phyloP scores from a whole-genome alignment of 2,329 filamentous ascomycete genomes.

The Colletotrichum tropicicola region DNA sequence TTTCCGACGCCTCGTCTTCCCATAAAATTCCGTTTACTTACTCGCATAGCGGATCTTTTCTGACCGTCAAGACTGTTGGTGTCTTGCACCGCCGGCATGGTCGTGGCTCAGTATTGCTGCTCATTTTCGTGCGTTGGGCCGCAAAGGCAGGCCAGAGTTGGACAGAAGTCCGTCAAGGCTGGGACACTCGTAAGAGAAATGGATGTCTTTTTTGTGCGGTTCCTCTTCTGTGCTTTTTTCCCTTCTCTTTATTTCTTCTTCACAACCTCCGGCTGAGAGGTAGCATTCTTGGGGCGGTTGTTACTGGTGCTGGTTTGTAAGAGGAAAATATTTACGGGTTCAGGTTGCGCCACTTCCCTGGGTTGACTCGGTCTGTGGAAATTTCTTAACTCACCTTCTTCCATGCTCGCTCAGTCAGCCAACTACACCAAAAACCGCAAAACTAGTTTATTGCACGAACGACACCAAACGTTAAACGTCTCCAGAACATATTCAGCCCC shows the following conservation, averaged over 20 bases:
- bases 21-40: constrained; percentile 26
- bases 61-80: constrained; percentile 31
- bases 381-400: too few species aligned
- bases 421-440: too few species aligned
- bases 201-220: too few species aligned
- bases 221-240: too few species aligned
- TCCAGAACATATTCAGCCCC: too few species aligned
- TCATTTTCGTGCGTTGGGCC: constrained; percentile 13
- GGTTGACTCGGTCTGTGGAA: not conserved
- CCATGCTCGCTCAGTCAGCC: too few species aligned
- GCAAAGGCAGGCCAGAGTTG: not conserved
- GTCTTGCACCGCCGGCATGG: constrained; percentile 35
- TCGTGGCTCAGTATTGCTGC: constrained; percentile 7
- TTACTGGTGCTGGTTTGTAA: too few species aligned
- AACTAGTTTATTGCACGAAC: too few species aligned
- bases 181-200: not conserved
- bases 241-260: too few species aligned
- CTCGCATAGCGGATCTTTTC: constrained; percentile 37
- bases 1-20: constrained; percentile 5
- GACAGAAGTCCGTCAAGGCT: not conserved
- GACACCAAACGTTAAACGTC: too few species aligned
- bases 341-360: not conserved
- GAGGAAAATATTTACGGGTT: not conserved
- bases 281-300: too few species aligned
- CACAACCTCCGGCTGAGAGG: too few species aligned